Evolutionary conservation across 805 yeast genomes (phyloP).

Genomic region (Metschnikowia lachancei): DNA sequence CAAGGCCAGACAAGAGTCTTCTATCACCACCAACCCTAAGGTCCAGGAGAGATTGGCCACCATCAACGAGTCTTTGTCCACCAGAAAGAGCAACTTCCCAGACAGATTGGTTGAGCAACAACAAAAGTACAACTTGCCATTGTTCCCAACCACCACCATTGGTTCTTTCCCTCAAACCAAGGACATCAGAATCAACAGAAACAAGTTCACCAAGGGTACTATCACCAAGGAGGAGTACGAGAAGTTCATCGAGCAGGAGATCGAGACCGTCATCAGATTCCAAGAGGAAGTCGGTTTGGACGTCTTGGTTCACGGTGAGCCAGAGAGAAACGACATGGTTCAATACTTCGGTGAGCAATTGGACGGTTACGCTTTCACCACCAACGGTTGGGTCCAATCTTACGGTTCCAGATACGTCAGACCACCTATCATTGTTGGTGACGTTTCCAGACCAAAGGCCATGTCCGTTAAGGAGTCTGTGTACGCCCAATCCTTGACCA

Average conservation of each 20-base stretch:
- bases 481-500: conserved; percentile 95
- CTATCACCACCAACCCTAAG: conserved; percentile 85
- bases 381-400: conserved; percentile 99
- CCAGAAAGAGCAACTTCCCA: conserved; percentile 85
- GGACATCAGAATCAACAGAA: conserved; percentile 98
- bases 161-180: conserved; percentile 99
- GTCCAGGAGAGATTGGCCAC: conserved; percentile 85
- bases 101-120: conserved; percentile 86
- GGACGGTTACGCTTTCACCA: conserved; percentile 97
- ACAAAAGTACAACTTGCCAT: conserved; percentile 84
- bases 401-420: conserved; percentile 99
- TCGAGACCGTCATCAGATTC: conserved; percentile 93
- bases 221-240: conserved; percentile 94
- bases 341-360: conserved; percentile 99
- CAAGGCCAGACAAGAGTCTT: conserved; percentile 80
- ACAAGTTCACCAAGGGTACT: conserved; percentile 96
- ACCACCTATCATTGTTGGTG: conserved; percentile 99
- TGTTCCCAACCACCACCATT: conserved; percentile 99
- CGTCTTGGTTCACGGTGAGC: conserved; percentile 99
- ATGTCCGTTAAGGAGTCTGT: conserved; percentile 99
- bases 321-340: conserved; percentile 99
- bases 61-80: conserved; percentile 69
- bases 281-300: conserved; percentile 99
- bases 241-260: conserved; percentile 94
- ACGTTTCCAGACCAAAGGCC: conserved; percentile 95